These are phyloP conservation scores for Dendrobium nobile DNA, from an alignment of 106 monocot genomes.

Conservation along the genomic window DNA sequence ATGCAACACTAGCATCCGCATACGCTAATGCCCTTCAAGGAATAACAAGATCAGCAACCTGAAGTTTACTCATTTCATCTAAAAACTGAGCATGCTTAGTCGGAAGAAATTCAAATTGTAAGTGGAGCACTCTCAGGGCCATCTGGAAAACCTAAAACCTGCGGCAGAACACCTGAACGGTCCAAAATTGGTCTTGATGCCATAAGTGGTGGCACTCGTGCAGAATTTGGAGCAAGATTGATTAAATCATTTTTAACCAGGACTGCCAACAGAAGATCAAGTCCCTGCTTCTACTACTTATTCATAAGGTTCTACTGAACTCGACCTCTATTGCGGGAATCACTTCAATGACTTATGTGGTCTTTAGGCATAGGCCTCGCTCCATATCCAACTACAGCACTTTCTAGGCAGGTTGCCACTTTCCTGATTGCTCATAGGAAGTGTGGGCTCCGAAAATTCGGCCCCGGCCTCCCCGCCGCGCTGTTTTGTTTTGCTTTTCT, in stretches of 20 bases:
- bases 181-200: constrained; percentile 46
- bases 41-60: constrained; percentile 80
- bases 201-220: constrained; percentile 75
- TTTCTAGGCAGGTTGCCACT: too few relatives aligned
- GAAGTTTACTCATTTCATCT: constrained; percentile 79
- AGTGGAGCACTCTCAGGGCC: constrained; percentile 34
- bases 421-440: too few relatives aligned
- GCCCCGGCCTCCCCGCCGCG: too few relatives aligned
- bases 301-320: too few relatives aligned
- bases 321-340: too few relatives aligned
- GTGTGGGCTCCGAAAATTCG: too few relatives aligned
- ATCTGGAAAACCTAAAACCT: constrained; percentile 40
- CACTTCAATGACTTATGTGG: too few relatives aligned
- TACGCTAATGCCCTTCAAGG: constrained; percentile 81
- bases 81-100: constrained; percentile 72
- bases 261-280: constrained; percentile 90
- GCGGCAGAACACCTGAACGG: constrained; percentile 29
- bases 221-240: constrained; percentile 87
- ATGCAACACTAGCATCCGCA: constrained; percentile 89
- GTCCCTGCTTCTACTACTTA: constrained; percentile 95
- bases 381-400: too few relatives aligned
- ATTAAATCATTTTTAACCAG: constrained; percentile 89
- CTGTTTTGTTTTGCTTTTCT: too few relatives aligned
- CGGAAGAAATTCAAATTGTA: constrained; percentile 71
- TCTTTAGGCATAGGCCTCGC: too few relatives aligned